Evolutionary conservation across 2,329 filamentous ascomycete species (phyloP).

Genomic region (Aspergillus sp.): DNA sequence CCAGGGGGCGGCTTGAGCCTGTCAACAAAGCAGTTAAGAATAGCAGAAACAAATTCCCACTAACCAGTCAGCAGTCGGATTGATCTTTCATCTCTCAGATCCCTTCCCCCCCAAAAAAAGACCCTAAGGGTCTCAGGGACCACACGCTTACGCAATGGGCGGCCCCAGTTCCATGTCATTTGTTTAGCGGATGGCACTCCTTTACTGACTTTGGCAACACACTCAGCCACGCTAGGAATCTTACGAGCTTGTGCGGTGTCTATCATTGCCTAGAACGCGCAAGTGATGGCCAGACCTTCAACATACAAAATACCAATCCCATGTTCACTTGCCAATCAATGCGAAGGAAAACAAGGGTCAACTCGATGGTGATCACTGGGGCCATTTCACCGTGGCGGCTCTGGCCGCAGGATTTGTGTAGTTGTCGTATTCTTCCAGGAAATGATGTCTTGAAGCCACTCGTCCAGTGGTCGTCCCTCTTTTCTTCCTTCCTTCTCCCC

Average conservation of each 20-base stretch:
- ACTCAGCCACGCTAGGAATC: slow-evolving; percentile 8
- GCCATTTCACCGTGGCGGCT: slow-evolving; percentile 2
- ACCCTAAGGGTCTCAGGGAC: slow-evolving; percentile 14
- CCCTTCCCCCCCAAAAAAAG: not conserved
- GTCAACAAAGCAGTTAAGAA: slow-evolving; percentile 17
- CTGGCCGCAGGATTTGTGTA: slow-evolving; percentile 2
- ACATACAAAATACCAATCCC: slow-evolving; percentile 10
- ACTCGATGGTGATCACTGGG: slow-evolving; percentile 17
- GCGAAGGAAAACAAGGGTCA: slow-evolving; percentile 3
- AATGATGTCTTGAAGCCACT: not conserved
- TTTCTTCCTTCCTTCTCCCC: not conserved
- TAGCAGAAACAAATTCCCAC: slow-evolving; percentile 11
- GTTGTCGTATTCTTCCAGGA: not conserved
- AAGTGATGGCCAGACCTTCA: slow-evolving; percentile 7
- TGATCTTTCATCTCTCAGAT: slow-evolving; percentile 10
- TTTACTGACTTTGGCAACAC: slow-evolving; percentile 5
- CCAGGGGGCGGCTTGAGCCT: slow-evolving; percentile 1
- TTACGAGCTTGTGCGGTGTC: slow-evolving; percentile 12
- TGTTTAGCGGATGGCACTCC: slow-evolving; percentile 4
- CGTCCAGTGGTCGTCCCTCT: not conserved
- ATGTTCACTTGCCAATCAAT: slow-evolving; percentile 9
- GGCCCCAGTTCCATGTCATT: slow-evolving; percentile 10
- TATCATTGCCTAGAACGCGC: slow-evolving; percentile 10
- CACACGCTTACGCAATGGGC: slow-evolving; percentile 24
- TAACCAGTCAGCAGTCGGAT: slow-evolving; percentile 6